A percentile compares a stretch with the other conserved stretches of the same genome.
Conservation (phyloP, 345 rosid genomes). For the Schrenkiella parvula region DNA sequence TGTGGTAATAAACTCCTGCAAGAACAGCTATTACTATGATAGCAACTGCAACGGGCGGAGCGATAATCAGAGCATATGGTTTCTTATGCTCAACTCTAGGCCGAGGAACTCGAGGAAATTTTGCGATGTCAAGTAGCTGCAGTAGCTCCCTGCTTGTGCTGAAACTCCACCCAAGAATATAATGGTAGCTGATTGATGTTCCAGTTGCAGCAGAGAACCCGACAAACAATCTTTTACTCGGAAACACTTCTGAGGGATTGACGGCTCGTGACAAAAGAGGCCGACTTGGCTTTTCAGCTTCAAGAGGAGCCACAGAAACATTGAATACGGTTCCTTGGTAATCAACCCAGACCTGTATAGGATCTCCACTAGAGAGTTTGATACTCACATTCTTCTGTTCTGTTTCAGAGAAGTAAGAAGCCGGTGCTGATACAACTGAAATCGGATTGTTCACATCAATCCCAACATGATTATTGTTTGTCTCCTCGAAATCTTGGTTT, state of each 20-base stretch:
- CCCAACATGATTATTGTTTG: conserved; percentile 51
- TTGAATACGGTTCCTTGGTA: conserved; percentile 38
- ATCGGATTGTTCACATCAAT: conserved; percentile 46
- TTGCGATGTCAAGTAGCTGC: conserved; percentile 36
- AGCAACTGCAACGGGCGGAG: neutral
- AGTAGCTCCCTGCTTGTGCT: conserved; percentile 38
- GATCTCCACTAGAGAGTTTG: conserved; percentile 35
- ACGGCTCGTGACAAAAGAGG: conserved; percentile 48
- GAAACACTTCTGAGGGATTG: conserved; percentile 41
- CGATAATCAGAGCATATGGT: conserved; percentile 13
- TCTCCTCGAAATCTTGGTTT: conserved; percentile 41
- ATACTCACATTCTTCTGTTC: conserved; percentile 26
- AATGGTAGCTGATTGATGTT: conserved; percentile 36
- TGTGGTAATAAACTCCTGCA: conserved; percentile 16
- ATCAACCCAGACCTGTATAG: conserved; percentile 60
- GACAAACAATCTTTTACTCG: conserved; percentile 35
- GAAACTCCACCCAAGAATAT: conserved; percentile 69
- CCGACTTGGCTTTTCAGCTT: conserved; percentile 27
- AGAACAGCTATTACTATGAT: conserved; percentile 15
- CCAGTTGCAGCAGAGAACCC: conserved; percentile 67
- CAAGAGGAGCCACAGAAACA: conserved; percentile 46
- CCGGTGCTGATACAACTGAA: conserved; percentile 34
- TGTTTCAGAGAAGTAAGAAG: conserved; percentile 35
- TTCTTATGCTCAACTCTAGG: conserved; percentile 31
- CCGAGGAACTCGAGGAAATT: conserved; percentile 52